A percentile compares a stretch with the other conserved stretches of the same genome.
Conservation (phyloP, 1,139 yeast species). For the Protomyces lactucae-debilis region DNA sequence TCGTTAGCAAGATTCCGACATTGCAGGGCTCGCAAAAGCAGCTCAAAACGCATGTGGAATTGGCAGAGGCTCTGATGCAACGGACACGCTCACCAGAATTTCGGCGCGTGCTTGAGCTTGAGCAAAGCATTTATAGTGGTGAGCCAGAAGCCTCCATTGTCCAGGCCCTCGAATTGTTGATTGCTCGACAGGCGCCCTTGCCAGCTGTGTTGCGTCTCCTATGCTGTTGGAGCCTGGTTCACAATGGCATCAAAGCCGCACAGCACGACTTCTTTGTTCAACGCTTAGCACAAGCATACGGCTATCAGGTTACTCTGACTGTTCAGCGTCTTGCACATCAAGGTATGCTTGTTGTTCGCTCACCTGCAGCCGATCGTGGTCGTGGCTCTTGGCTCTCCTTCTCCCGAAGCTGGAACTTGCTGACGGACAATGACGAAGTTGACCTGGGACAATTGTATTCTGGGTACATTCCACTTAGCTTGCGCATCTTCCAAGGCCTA, state of each 20-base stretch:
- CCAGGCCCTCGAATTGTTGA: constrained; percentile 48
- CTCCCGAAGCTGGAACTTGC: constrained; percentile 34
- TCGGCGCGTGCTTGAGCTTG: constrained; percentile 59
- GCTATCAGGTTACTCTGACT: constrained; percentile 47
- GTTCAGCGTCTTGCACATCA: constrained; percentile 44
- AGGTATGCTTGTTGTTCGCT: constrained; percentile 39
- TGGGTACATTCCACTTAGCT: constrained; percentile 47
- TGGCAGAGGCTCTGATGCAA: constrained; percentile 64
- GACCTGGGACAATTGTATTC: constrained; percentile 44
- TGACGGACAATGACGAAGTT: constrained; percentile 38
- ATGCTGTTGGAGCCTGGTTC: constrained; percentile 53
- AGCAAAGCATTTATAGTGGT: constrained; percentile 63
- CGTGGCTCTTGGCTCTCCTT: constrained; percentile 21
- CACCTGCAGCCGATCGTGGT: constrained; percentile 29
- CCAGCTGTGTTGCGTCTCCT: constrained; percentile 48
- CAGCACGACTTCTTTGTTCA: constrained; percentile 51
- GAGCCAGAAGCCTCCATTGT: constrained; percentile 54
- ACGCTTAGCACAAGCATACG: constrained; percentile 56
- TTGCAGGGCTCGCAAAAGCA: constrained; percentile 64
- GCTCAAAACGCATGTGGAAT: constrained; percentile 62
- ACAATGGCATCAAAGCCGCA: constrained; percentile 60
- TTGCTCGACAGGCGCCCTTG: constrained; percentile 45
- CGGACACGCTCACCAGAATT: constrained; percentile 50
- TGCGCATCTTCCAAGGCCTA: constrained; percentile 43
- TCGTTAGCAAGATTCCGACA: constrained; percentile 66